Conservation (phyloP, 2,329 filamentous ascomycete genomes). For the Fusarium liriodendri region DNA sequence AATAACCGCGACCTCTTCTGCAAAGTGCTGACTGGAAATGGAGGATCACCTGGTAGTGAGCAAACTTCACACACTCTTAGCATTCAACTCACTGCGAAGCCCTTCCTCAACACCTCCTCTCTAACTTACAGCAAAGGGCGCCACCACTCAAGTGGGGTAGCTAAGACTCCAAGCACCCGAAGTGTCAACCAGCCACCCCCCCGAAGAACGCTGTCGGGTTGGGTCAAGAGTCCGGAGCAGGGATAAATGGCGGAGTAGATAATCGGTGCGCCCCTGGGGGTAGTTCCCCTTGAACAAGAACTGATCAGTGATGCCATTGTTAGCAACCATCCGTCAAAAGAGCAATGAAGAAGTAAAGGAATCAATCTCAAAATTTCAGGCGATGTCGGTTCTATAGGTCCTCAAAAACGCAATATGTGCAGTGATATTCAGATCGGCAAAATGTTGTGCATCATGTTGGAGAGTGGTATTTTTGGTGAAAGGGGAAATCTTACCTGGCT, state of each 20-base stretch:
- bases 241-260: background rate
- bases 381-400: background rate
- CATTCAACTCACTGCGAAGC: background rate
- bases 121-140: background rate
- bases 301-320: background rate
- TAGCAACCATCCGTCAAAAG: background rate
- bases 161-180: background rate
- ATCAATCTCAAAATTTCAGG: background rate
- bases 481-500: background rate
- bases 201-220: background rate
- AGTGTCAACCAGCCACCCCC: background rate
- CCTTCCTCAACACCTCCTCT: background rate
- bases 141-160: background rate
- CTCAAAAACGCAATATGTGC: background rate
- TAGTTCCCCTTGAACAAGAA: background rate
- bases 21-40: background rate
- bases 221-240: background rate
- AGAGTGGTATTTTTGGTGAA: background rate
- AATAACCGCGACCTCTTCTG: background rate
- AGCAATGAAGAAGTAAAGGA: background rate
- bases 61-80: too few species aligned
- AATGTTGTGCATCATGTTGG: background rate
- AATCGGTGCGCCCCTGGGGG: too few species aligned
- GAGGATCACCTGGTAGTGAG: too few species aligned
- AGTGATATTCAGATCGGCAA: background rate